Evolutionary conservation across 371 early-diverging fungal species (phyloP).

Genomic region (Rhizomucor pusillus): DNA sequence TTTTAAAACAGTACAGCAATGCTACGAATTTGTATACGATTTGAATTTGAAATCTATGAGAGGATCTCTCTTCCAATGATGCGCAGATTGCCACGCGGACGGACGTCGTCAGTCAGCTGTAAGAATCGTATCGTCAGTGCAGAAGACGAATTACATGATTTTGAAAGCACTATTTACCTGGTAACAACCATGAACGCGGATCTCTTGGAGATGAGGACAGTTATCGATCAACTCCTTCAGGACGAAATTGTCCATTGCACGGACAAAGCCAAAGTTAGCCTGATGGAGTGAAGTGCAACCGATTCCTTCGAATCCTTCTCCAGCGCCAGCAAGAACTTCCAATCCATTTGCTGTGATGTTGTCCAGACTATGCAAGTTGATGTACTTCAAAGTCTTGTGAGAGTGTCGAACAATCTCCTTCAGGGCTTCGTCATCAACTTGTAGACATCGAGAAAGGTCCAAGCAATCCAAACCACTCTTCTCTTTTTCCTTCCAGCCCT

Average conservation of each 20-base stretch:
- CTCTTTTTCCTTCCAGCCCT: conserved; percentile 34
- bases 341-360: conserved; percentile 59
- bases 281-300: conserved; percentile 44
- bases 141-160: neutral
- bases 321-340: conserved; percentile 37
- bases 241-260: conserved; percentile 70
- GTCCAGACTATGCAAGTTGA: conserved; percentile 75
- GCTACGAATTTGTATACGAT: too few species aligned
- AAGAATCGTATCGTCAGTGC: neutral
- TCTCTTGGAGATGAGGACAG: conserved; percentile 41
- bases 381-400: conserved; percentile 45
- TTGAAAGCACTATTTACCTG: conserved; percentile 30
- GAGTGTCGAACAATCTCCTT: conserved; percentile 60
- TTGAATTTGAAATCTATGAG: too few species aligned
- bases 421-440: conserved; percentile 58
- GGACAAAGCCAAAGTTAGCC: conserved; percentile 72
- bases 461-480: conserved; percentile 46
- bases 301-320: neutral
- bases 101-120: conserved; percentile 4
- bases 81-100: neutral
- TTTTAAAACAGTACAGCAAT: too few species aligned
- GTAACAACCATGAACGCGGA: conserved; percentile 75
- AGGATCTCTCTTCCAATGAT: conserved; percentile 13
- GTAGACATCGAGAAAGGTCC: conserved; percentile 51
- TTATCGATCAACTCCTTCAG: conserved; percentile 48